These are phyloP conservation scores for Akanthomyces dipterigenus DNA, from an alignment of 2,329 filamentous ascomycete species.

Conservation along the genomic window DNA sequence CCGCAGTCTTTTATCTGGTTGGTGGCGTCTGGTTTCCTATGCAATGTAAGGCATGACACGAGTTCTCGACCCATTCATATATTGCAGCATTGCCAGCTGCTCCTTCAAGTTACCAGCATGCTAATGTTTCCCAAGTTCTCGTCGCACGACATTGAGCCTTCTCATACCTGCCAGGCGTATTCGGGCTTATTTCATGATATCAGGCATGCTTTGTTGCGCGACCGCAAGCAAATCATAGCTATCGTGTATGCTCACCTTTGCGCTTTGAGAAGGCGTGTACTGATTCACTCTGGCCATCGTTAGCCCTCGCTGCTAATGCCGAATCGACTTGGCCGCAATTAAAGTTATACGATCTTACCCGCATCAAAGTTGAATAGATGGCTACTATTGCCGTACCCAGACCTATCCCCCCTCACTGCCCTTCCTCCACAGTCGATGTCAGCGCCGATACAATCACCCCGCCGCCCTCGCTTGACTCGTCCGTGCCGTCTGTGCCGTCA, in stretches of 20 bases:
- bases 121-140: background rate
- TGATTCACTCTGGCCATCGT: background rate
- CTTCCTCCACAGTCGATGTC: slow-evolving; percentile 33
- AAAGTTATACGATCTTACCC: background rate
- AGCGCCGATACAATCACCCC: slow-evolving; percentile 26
- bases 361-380: slow-evolving; percentile 29
- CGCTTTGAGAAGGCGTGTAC: too few relatives aligned
- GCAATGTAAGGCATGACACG: background rate
- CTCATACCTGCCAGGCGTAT: slow-evolving; percentile 3
- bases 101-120: background rate
- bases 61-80: background rate
- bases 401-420: slow-evolving; percentile 39
- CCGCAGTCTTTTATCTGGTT: background rate
- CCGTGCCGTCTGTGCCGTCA: slow-evolving; percentile 17
- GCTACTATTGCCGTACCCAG: slow-evolving; percentile 48
- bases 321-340: background rate
- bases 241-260: background rate
- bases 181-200: background rate
- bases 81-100: background rate
- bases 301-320: background rate
- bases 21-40: background rate
- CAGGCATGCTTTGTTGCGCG: background rate
- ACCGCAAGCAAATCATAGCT: slow-evolving; percentile 11
- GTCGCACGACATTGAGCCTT: slow-evolving; percentile 6
- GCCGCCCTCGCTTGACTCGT: slow-evolving; percentile 33